phyloP scores from a whole-genome alignment of 768 basidiomycete genomes.

The Chalciporus chontae region DNA sequence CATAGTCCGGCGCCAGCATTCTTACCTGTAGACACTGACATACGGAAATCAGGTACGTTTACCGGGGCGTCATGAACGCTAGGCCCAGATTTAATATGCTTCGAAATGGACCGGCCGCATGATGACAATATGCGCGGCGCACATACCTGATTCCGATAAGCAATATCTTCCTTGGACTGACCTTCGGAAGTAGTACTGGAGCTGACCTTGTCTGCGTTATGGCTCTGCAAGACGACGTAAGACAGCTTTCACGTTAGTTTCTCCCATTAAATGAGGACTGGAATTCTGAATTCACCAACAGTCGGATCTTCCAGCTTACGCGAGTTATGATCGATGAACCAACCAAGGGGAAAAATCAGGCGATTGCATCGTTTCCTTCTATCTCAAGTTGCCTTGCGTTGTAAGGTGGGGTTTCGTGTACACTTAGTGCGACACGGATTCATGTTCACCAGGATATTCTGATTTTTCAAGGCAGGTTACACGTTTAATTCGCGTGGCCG shows the following conservation, averaged over 20 bases:
- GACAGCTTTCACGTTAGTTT: not conserved
- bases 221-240: not conserved
- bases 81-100: not conserved
- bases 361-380: no score
- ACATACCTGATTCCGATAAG: not conserved
- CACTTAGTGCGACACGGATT: not conserved
- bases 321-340: no score
- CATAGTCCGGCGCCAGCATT: no score
- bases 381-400: no score
- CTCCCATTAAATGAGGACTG: not conserved
- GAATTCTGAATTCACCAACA: not conserved
- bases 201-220: not conserved
- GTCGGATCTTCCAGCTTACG: no score
- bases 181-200: not conserved
- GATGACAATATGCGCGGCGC: not conserved
- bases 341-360: no score
- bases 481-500: not conserved
- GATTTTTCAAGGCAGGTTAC: not conserved
- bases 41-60: no score
- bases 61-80: not conserved
- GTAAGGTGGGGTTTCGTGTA: no score
- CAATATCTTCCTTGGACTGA: not conserved
- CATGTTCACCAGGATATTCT: not conserved
- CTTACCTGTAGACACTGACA: no score
- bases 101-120: not conserved